Conservation (phyloP, 352 stramenopile genomes). For the Pythium sp. region DNA sequence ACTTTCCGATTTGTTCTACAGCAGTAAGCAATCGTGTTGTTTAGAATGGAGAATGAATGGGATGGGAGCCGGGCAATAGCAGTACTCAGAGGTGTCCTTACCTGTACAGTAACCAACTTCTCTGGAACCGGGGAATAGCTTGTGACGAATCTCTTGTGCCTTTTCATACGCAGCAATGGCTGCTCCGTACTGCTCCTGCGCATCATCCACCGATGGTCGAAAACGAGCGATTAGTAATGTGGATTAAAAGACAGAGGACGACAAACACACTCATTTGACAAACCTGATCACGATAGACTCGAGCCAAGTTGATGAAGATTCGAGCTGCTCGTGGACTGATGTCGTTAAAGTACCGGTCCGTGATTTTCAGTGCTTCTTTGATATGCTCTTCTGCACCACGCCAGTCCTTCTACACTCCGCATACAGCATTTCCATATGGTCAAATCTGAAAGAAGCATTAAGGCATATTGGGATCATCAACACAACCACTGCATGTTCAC, state of each 20-base stretch:
- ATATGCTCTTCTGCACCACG: constrained; percentile 64
- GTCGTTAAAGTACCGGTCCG: constrained; percentile 72
- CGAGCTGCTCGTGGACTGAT: constrained; percentile 65
- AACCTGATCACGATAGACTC: constrained; percentile 77
- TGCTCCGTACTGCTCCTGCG: constrained; percentile 65
- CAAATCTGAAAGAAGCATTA: not conserved
- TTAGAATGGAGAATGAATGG: not conserved
- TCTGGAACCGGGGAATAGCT: constrained; percentile 66
- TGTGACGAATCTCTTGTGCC: constrained; percentile 67
- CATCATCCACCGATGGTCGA: not conserved
- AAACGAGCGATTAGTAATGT: not conserved
- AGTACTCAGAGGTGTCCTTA: constrained; percentile 22
- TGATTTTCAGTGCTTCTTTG: constrained; percentile 76
- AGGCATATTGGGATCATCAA: not conserved
- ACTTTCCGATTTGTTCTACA: constrained; percentile 83
- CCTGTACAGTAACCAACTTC: constrained; percentile 79
- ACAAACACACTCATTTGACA: not conserved
- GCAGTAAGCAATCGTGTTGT: not conserved
- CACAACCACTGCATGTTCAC: not conserved
- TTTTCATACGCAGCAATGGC: constrained; percentile 67
- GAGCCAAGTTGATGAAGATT: constrained; percentile 77
- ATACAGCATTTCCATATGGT: not conserved
- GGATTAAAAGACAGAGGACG: not conserved
- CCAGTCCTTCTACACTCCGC: constrained; percentile 47
- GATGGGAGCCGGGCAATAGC: not conserved